Evolutionary conservation across 345 rosid species (phyloP), one percentile per base, ranked within the genome.

Genomic region (Excoecaria agallocha): DNA sequence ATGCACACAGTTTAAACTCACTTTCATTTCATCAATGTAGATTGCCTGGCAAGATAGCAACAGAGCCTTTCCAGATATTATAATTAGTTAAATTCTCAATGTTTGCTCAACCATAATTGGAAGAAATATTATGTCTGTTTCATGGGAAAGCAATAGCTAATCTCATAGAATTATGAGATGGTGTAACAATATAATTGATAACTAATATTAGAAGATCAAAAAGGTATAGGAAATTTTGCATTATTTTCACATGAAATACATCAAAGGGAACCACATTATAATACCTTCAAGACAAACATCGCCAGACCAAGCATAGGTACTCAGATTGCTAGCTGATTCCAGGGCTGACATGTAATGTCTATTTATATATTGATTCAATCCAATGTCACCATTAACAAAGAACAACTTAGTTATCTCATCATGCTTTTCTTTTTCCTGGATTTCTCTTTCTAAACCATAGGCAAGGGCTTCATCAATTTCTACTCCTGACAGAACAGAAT

Each of bases 401-500:
- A 90, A 92, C 76, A 92, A 75, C 66, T 78, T 86, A 75, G 83
- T 78, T 72, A 78, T 86, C 78, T 88, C 90, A 76, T 89, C 88
- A 59, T 81, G 76, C 30, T 69, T 73, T 75, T 82, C 82, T 74
- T 85, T 90, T 82, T 74, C 62, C 77, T 84, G 87, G 76, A 94
- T 85, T 76, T 92, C 97, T 86, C 82, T 94, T 81, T 90, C 97
- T 82, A 94, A 76, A 55, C 98, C 97, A 79, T 80, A 84, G 63
- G 97, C 96, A 82, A 94, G 98, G 74, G 97, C 90, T 78, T 88
- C 90, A 80, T 94, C 98, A 73, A 87, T 85, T 80, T 89, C 97
- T 77, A 87, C 86, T 24, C 87, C 85, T 48, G 94, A 86, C 65
- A 94, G 70, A 79, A 94, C 86, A 75, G 97, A 85, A 63, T 92